A percentile compares a stretch with the other conserved stretches of the same genome.
These are phyloP conservation scores for Aphanomyces stellatus DNA, from an alignment of 352 stramenopile genomes.

Conservation along the genomic window DNA sequence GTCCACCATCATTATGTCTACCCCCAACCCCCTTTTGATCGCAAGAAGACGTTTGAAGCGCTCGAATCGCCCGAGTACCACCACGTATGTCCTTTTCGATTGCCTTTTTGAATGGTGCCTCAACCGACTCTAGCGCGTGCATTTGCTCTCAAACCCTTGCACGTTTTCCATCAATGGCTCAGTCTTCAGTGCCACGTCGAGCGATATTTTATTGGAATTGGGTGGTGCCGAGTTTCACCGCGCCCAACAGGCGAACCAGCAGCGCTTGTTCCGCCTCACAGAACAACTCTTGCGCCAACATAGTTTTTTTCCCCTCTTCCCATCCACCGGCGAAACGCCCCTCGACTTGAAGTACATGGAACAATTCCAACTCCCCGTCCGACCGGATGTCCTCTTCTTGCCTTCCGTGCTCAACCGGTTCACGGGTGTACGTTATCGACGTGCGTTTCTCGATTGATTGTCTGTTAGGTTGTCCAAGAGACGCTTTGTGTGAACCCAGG, in stretches of 20 bases:
- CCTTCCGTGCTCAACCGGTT: slow-evolving; percentile 91
- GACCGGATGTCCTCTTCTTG: slow-evolving; percentile 92
- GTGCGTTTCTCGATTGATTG: slow-evolving; percentile 12
- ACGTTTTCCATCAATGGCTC: slow-evolving; percentile 93
- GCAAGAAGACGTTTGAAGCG: slow-evolving; percentile 68
- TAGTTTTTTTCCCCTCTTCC: slow-evolving; percentile 75
- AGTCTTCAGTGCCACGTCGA: slow-evolving; percentile 87
- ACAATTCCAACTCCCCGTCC: slow-evolving; percentile 86
- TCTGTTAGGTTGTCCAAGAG: slow-evolving; percentile 75
- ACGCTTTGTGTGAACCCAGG: slow-evolving; percentile 94
- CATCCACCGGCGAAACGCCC: slow-evolving; percentile 57
- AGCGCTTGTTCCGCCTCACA: slow-evolving; percentile 61
- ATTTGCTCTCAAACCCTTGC: slow-evolving; percentile 94
- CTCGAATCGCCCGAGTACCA: slow-evolving; percentile 46
- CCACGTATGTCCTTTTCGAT: slow-evolving; percentile 31
- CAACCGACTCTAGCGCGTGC: slow-evolving; percentile 53
- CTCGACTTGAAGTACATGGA: slow-evolving; percentile 90
- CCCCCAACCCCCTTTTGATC: slow-evolving; percentile 90
- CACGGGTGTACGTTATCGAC: slow-evolving; percentile 51
- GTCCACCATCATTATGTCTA: slow-evolving; percentile 93
- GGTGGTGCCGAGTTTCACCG: slow-evolving; percentile 74
- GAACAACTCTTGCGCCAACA: slow-evolving; percentile 71
- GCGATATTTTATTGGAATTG: slow-evolving; percentile 86
- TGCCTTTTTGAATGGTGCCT: neutral
- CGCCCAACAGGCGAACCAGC: slow-evolving; percentile 23